phyloP scores from a whole-genome alignment of 2,329 filamentous ascomycete species.

The Berkeleyomyces rouxiae region DNA sequence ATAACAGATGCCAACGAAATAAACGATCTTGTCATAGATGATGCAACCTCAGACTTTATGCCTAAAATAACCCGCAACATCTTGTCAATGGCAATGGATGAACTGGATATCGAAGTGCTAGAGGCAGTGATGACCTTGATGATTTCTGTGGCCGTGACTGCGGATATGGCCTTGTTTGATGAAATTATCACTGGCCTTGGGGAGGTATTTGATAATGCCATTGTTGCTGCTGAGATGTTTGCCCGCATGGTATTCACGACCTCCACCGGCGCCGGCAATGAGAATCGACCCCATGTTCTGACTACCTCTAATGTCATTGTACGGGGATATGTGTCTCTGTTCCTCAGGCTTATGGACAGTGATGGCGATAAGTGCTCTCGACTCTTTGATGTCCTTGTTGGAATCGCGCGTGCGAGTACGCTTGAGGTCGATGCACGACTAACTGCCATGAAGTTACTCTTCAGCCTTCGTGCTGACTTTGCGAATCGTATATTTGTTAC shows the following conservation, averaged over 20 bases:
- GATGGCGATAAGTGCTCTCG: slow-evolving; percentile 47
- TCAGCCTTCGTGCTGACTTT: slow-evolving; percentile 70
- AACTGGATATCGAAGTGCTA: slow-evolving; percentile 48
- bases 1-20: slow-evolving; percentile 44
- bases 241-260: slow-evolving; percentile 15
- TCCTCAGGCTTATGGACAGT: slow-evolving; percentile 53
- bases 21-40: slow-evolving; percentile 39
- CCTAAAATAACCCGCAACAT: slow-evolving; percentile 43
- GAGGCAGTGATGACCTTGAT: slow-evolving; percentile 48
- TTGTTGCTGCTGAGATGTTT: slow-evolving; percentile 1
- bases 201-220: slow-evolving; percentile 10
- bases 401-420: slow-evolving; percentile 41
- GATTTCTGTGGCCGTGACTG: slow-evolving; percentile 44
- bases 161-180: slow-evolving; percentile 41
- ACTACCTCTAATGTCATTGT: slow-evolving; percentile 56
- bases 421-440: slow-evolving; percentile 54
- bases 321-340: slow-evolving; percentile 56
- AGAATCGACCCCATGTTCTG: slow-evolving; percentile 16
- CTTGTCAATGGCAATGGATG: slow-evolving; percentile 42
- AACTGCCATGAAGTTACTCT: slow-evolving; percentile 60
- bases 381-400: slow-evolving; percentile 46
- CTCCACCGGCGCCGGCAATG: slow-evolving; percentile 15
- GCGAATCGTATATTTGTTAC: slow-evolving; percentile 60
- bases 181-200: slow-evolving; percentile 24
- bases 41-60: slow-evolving; percentile 40